These are phyloP conservation scores for Areca catechu DNA, from an alignment of 176 grass and related monocot species.

Conservation along the genomic window DNA sequence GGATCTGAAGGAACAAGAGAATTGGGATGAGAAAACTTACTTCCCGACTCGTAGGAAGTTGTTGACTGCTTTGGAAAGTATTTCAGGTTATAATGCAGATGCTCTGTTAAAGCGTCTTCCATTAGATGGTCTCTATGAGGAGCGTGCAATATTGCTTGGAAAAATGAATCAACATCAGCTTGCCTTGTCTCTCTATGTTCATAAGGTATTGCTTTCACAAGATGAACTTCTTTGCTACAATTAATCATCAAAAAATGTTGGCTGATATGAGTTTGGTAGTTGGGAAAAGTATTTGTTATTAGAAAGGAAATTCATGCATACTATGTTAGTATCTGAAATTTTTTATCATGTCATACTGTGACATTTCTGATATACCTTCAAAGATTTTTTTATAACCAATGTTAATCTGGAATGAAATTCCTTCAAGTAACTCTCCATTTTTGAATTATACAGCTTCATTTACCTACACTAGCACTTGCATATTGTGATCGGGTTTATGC, in stretches of 20 bases:
- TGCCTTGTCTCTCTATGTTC: slow-evolving; percentile 92
- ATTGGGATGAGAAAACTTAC: slow-evolving; percentile 80
- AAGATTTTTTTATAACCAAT: too few species aligned
- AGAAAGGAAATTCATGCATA: too few species aligned
- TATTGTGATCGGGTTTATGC: slow-evolving; percentile 95
- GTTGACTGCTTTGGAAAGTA: slow-evolving; percentile 73
- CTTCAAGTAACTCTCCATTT: slow-evolving; percentile 4
- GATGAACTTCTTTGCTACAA: too few species aligned
- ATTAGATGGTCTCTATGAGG: slow-evolving; percentile 82
- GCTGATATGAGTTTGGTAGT: too few species aligned
- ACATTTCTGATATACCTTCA: too few species aligned
- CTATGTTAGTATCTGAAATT: too few species aligned
- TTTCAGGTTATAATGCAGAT: slow-evolving; percentile 83
- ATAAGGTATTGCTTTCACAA: slow-evolving; percentile 44
- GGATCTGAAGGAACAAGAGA: slow-evolving; percentile 75
- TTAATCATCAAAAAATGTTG: too few species aligned
- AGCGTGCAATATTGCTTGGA: slow-evolving; percentile 86
- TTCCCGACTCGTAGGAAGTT: slow-evolving; percentile 86
- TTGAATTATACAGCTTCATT: slow-evolving; percentile 50
- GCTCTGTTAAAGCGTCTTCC: slow-evolving; percentile 80
- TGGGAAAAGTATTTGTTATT: too few species aligned
- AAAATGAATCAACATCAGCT: slow-evolving; percentile 88
- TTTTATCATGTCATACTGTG: too few species aligned
- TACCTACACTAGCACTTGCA: slow-evolving; percentile 64
- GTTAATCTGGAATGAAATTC: not conserved